Conservation (phyloP, 106 monocot genomes). For the Amphibolis antarctica region DNA sequence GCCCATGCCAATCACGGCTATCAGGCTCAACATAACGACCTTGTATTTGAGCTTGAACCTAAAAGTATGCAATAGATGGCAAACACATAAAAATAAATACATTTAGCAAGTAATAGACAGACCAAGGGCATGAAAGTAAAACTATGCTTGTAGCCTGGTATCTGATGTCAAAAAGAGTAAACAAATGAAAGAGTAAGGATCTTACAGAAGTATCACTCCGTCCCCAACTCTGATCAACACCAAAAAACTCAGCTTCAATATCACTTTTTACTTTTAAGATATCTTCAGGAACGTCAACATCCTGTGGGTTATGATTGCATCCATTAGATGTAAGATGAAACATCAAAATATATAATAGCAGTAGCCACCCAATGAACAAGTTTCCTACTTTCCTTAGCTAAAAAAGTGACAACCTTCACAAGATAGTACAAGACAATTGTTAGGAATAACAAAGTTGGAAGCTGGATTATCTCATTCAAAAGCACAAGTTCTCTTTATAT, state of each 20-base stretch:
- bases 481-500: too few species aligned
- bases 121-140: not conserved
- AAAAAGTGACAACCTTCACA: too few species aligned
- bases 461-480: too few species aligned
- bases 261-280: not conserved
- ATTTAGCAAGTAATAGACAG: not conserved
- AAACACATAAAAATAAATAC: not conserved
- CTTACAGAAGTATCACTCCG: not conserved
- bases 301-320: not conserved
- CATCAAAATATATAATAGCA: too few species aligned
- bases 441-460: too few species aligned
- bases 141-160: not conserved
- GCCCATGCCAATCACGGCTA: conserved; percentile 64
- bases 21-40: conserved; percentile 45
- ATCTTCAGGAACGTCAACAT: not conserved
- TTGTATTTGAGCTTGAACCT: conserved; percentile 33
- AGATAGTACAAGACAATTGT: too few species aligned
- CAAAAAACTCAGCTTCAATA: conserved; percentile 6
- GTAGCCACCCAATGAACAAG: too few species aligned
- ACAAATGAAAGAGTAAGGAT: not conserved
- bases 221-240: conserved; percentile 1
- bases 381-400: too few species aligned
- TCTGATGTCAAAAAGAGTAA: not conserved
- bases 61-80: not conserved
- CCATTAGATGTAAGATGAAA: too few species aligned